Evolutionary conservation across 805 yeast genomes (phyloP).

Genomic region (Cyberlindnera subsufficiens): DNA sequence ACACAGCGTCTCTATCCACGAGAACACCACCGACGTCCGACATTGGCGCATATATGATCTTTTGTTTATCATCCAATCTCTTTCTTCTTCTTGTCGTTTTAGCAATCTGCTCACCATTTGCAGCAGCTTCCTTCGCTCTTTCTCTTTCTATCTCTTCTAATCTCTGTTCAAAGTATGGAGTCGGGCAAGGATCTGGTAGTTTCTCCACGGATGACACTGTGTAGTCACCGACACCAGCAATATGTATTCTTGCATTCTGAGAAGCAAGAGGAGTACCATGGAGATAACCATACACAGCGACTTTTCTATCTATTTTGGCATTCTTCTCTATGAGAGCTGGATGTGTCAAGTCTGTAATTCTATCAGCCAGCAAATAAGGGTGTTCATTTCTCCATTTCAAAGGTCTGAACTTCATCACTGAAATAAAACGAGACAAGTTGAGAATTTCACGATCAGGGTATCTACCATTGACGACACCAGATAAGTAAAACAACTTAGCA

Average conservation of each 20-base stretch:
- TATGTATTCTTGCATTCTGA: constrained; percentile 71
- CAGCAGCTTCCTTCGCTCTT: constrained; percentile 58
- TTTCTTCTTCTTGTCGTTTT: constrained; percentile 77
- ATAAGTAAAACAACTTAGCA: constrained; percentile 88
- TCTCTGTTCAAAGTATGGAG: constrained; percentile 86
- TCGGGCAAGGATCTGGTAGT: constrained; percentile 98
- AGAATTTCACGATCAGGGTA: constrained; percentile 96
- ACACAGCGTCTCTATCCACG: constrained; percentile 96
- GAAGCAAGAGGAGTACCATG: constrained; percentile 86
- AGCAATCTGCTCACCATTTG: constrained; percentile 48
- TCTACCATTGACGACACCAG: constrained; percentile 95
- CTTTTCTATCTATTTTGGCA: constrained; percentile 79
- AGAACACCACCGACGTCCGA: constrained; percentile 98
- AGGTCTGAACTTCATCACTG: constrained; percentile 99
- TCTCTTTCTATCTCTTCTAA: constrained; percentile 79
- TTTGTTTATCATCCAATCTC: constrained; percentile 89
- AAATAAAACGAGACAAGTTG: constrained; percentile 84
- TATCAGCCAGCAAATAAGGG: constrained; percentile 86
- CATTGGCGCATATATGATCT: constrained; percentile 97
- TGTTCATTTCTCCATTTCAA: constrained; percentile 99
- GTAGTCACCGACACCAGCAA: constrained; percentile 94
- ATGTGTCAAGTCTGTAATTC: constrained; percentile 91
- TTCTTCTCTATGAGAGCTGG: constrained; percentile 76
- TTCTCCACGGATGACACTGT: constrained; percentile 73
- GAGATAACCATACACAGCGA: constrained; percentile 89